Evolutionary conservation across 805 yeast genomes (phyloP).

Genomic region (Lachancea waltii): DNA sequence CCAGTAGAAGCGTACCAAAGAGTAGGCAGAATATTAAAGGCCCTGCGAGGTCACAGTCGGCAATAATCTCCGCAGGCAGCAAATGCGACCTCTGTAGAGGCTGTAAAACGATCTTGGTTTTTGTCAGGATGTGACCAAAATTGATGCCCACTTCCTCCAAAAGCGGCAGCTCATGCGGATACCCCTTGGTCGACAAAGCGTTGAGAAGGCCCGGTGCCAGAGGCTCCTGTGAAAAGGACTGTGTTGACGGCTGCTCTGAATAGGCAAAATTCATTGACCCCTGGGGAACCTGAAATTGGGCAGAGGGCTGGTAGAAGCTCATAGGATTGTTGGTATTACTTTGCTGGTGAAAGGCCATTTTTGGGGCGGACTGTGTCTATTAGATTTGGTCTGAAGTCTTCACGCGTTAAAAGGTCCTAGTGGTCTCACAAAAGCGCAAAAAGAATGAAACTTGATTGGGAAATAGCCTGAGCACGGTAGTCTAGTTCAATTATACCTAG

Average conservation of each 20-base stretch:
- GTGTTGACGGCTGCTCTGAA: constrained; percentile 10
- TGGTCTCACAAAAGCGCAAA: too few relatives aligned
- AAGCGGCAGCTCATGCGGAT: constrained; percentile 90
- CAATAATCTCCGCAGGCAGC: constrained; percentile 67
- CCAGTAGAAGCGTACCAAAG: constrained; percentile 74
- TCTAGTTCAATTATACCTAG: too few relatives aligned
- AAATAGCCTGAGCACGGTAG: too few relatives aligned
- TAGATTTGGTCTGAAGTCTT: neutral
- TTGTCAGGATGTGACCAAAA: constrained; percentile 76
- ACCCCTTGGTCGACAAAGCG: constrained; percentile 89
- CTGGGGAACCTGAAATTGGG: constrained; percentile 30
- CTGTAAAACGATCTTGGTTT: constrained; percentile 80
- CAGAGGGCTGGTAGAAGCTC: constrained; percentile 24
- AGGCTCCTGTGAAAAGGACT: constrained; percentile 30
- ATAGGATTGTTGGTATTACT: constrained; percentile 1
- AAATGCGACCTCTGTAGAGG: constrained; percentile 44
- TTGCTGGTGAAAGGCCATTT: constrained; percentile 10
- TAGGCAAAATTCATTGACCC: constrained; percentile 33
- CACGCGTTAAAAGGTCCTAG: neutral
- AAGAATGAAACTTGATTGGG: too few relatives aligned
- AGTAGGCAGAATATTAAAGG: constrained; percentile 83
- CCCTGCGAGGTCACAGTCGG: constrained; percentile 91
- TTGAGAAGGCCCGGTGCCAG: constrained; percentile 76
- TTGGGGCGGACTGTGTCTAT: neutral
- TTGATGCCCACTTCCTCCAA: constrained; percentile 91